A percentile compares a stretch with the other conserved stretches of the same genome.
Conservation (phyloP, 2,329 filamentous ascomycete genomes). For the Lecanicillium sp. region DNA sequence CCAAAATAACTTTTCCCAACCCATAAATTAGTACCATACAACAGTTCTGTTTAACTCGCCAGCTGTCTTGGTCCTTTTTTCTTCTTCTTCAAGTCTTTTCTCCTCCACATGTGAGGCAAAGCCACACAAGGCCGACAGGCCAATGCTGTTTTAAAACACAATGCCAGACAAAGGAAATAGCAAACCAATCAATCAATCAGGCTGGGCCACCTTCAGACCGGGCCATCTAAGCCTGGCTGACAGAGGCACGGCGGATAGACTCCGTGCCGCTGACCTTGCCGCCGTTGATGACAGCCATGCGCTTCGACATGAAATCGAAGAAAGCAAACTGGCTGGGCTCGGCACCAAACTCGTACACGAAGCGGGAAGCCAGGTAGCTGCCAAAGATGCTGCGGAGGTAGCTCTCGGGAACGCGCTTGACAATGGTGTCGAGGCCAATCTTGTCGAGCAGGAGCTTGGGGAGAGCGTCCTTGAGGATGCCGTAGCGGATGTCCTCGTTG, state of each 20-base stretch:
- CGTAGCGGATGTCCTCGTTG: conserved; percentile 68
- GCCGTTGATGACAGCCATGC: conserved; percentile 44
- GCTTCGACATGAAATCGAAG: conserved; percentile 82
- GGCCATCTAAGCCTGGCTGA: conserved; percentile 15
- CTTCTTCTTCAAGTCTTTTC: neutral
- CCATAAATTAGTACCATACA: neutral
- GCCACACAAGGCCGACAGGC: neutral
- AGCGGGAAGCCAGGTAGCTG: conserved; percentile 88
- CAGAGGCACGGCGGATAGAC: conserved; percentile 23
- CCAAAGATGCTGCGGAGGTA: conserved; percentile 96
- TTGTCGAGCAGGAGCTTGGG: conserved; percentile 78
- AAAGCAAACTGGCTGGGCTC: conserved; percentile 94
- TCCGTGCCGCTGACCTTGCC: conserved; percentile 20
- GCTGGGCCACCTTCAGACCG: neutral
- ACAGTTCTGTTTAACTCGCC: neutral
- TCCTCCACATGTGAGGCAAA: conserved; percentile 3
- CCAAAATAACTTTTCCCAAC: conserved; percentile 3
- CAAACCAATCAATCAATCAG: neutral
- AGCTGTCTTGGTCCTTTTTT: neutral
- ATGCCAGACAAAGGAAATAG: neutral
- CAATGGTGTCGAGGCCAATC: conserved; percentile 84
- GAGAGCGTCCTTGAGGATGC: conserved; percentile 77
- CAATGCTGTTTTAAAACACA: no score
- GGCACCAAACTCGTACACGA: conserved; percentile 93
- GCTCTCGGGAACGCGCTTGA: conserved; percentile 79